A percentile compares a stretch with the other conserved stretches of the same genome.
These are phyloP conservation scores for Lyophyllum shimeji DNA, from an alignment of 768 basidiomycete species.

Conservation along the genomic window DNA sequence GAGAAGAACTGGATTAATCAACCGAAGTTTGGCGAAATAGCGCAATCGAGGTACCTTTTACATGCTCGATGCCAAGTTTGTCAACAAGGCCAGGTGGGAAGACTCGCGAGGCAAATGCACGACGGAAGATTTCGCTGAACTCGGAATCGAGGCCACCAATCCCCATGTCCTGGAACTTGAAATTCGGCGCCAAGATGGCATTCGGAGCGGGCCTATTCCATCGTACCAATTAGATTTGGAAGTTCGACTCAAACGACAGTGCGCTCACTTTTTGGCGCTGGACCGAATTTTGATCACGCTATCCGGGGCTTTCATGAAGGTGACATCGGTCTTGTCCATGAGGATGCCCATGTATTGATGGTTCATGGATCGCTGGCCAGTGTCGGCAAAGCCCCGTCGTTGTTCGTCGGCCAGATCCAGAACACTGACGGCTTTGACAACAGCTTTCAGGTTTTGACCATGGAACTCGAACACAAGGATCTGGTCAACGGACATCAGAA, in stretches of 20 bases:
- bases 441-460: constrained; percentile 76
- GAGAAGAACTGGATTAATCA: neutral
- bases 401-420: constrained; percentile 67
- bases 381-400: constrained; percentile 35
- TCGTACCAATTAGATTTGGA: neutral
- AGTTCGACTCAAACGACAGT: neutral
- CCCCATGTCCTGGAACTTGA: constrained; percentile 99
- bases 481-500: constrained; percentile 69
- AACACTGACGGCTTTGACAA: constrained; percentile 57
- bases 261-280: constrained; percentile 78
- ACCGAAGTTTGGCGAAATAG: neutral
- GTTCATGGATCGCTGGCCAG: constrained; percentile 24
- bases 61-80: constrained; percentile 96
- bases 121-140: constrained; percentile 95
- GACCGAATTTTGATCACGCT: constrained; percentile 89
- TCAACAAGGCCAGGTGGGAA: constrained; percentile 97
- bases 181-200: constrained; percentile 95
- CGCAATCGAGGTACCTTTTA: constrained; percentile 69
- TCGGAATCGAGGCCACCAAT: constrained; percentile 97
- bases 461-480: constrained; percentile 85
- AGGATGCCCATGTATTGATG: constrained; percentile 62
- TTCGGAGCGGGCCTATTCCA: constrained; percentile 76
- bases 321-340: constrained; percentile 92
- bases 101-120: constrained; percentile 97
- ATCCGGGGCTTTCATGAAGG: constrained; percentile 78